Evolutionary conservation across 2,329 filamentous ascomycete species (phyloP).

Genomic region (Hypoxylon rubiginosum): DNA sequence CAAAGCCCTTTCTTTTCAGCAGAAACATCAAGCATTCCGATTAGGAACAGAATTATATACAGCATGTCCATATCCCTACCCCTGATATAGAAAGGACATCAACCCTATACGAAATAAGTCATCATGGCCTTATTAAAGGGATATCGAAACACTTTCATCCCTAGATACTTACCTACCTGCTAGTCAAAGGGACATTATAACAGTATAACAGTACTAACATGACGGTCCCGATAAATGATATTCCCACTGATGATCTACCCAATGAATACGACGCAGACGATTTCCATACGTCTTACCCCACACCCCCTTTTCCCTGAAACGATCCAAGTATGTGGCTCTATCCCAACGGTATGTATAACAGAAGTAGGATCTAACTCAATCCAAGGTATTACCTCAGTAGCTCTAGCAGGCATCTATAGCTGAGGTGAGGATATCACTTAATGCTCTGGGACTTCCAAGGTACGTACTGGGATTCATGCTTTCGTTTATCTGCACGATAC

Average conservation of each 20-base stretch:
- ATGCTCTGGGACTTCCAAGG: constrained; percentile 29
- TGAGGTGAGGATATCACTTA: constrained; percentile 34
- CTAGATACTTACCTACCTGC: too few species aligned
- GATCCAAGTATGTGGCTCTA: constrained; percentile 62
- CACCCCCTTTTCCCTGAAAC: constrained; percentile 60
- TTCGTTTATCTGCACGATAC: background rate
- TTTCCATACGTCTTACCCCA: constrained; percentile 62
- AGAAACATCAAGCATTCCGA: constrained; percentile 59
- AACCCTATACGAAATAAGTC: constrained; percentile 55
- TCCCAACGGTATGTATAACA: constrained; percentile 60
- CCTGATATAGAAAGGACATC: constrained; percentile 57
- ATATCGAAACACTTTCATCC: constrained; percentile 28
- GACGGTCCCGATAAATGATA: constrained; percentile 56
- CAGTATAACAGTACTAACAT: constrained; percentile 56
- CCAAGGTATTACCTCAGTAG: background rate
- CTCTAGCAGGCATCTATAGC: background rate
- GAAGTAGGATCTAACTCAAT: too few species aligned
- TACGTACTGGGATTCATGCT: constrained; percentile 29
- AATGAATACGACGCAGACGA: constrained; percentile 56
- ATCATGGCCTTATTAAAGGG: constrained; percentile 59
- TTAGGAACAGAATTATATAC: constrained; percentile 53
- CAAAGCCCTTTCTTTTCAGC: constrained; percentile 58
- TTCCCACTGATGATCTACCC: constrained; percentile 54
- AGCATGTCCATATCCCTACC: constrained; percentile 58
- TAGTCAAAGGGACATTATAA: too few species aligned